These are phyloP conservation scores for Arthrinium phaeospermum DNA, from an alignment of 2,329 filamentous ascomycete genomes.

Conservation along the genomic window DNA sequence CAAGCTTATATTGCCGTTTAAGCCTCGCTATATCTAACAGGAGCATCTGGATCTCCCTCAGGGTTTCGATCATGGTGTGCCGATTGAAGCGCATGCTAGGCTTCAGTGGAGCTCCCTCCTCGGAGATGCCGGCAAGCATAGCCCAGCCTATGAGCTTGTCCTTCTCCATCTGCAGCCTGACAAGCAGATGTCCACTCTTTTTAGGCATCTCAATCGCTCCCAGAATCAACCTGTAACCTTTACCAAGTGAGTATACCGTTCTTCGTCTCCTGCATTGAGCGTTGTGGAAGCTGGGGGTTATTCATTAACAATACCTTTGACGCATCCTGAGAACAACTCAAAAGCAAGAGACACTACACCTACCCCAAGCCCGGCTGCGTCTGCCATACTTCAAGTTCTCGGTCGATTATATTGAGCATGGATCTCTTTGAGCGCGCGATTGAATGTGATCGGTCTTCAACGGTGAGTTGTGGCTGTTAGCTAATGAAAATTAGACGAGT, in stretches of 20 bases:
- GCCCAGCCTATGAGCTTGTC: not conserved
- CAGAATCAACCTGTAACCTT: not conserved
- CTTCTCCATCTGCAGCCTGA: not conserved
- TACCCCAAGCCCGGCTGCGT: not conserved
- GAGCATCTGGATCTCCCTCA: not conserved
- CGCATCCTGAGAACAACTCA: not conserved
- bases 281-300: too few species aligned
- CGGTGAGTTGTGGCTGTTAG: too few species aligned
- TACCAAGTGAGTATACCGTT: too few species aligned
- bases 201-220: not conserved
- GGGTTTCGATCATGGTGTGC: not conserved
- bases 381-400: too few species aligned
- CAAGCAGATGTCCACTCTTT: not conserved
- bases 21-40: not conserved
- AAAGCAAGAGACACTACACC: not conserved
- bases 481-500: too few species aligned
- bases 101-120: not conserved
- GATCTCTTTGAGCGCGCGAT: too few species aligned
- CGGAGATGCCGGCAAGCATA: not conserved
- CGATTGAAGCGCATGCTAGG: not conserved
- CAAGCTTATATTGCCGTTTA: not conserved
- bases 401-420: too few species aligned
- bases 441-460: too few species aligned
- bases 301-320: not conserved
- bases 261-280: too few species aligned